Evolutionary conservation across 768 basidiomycete species (phyloP).

Genomic region (Tulasnella sp.): DNA sequence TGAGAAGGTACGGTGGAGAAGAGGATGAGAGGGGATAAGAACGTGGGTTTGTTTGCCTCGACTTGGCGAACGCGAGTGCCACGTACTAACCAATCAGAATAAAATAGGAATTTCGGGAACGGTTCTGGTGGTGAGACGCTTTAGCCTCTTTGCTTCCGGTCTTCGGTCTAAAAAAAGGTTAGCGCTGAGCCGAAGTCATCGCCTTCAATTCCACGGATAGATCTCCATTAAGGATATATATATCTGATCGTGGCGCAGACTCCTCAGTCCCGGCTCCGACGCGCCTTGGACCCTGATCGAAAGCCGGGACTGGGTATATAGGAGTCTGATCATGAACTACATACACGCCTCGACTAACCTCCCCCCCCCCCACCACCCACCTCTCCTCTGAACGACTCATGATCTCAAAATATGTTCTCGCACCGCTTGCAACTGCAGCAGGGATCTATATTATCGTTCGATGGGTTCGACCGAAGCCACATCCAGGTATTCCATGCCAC

Average conservation of each 20-base stretch:
- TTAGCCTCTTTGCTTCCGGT: background rate
- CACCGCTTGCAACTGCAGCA: background rate
- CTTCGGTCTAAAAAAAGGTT: background rate
- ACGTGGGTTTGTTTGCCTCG: background rate
- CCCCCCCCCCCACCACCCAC: background rate
- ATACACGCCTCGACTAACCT: no score
- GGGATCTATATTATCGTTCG: background rate
- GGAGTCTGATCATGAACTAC: no score
- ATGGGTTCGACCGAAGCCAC: slow-evolving; percentile 19
- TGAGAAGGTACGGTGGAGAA: no score
- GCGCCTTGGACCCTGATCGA: no score
- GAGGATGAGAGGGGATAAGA: background rate
- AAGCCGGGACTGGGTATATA: no score
- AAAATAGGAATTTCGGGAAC: background rate
- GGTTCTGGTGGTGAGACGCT: background rate
- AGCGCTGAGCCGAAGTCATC: background rate
- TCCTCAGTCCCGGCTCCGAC: no score
- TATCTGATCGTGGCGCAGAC: background rate
- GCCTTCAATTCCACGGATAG: background rate
- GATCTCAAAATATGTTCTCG: background rate
- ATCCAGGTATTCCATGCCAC: slow-evolving; percentile 4
- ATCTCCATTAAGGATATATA: background rate
- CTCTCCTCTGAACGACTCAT: background rate
- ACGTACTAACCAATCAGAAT: background rate
- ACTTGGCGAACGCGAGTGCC: background rate